Evolutionary conservation across 805 yeast species (phyloP).

Genomic region (Wickerhamomyces sydowiorum): DNA sequence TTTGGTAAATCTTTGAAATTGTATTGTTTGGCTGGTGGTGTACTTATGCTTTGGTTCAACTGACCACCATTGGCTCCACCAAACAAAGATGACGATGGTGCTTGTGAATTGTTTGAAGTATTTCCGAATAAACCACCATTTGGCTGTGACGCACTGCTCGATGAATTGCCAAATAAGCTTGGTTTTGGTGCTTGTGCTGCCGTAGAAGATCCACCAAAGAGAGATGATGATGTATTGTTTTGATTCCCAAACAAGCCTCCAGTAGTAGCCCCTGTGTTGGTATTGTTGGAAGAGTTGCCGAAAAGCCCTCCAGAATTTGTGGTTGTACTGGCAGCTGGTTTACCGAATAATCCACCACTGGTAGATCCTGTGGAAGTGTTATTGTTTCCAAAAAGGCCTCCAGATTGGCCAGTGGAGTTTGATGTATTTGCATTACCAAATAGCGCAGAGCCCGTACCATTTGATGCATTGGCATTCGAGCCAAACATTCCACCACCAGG

Average conservation of each 20-base stretch:
- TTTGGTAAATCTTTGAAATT: slow-evolving; percentile 31
- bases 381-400: slow-evolving; percentile 22
- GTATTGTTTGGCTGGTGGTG: slow-evolving; percentile 24
- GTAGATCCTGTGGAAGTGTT: slow-evolving; percentile 7
- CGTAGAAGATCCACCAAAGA: slow-evolving; percentile 19
- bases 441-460: slow-evolving; percentile 9
- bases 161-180: slow-evolving; percentile 15
- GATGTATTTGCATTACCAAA: slow-evolving; percentile 19
- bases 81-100: background rate
- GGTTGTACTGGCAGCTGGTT: background rate
- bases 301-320: slow-evolving; percentile 3
- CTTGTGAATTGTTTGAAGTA: slow-evolving; percentile 3
- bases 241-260: slow-evolving; percentile 19
- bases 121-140: background rate
- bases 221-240: slow-evolving; percentile 4
- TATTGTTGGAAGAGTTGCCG: slow-evolving; percentile 1
- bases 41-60: slow-evolving; percentile 23
- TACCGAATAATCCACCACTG: slow-evolving; percentile 22
- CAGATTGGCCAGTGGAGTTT: slow-evolving; percentile 15
- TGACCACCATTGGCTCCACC: background rate
- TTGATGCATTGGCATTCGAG: slow-evolving; percentile 9
- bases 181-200: slow-evolving; percentile 2
- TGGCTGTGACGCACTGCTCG: background rate
- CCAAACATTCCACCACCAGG: slow-evolving; percentile 26
- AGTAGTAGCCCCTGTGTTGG: slow-evolving; percentile 1